Evolutionary conservation across 2,329 filamentous ascomycete species (phyloP), one percentile per base, ranked within the genome.

Genomic region (Penicillium paneum): DNA sequence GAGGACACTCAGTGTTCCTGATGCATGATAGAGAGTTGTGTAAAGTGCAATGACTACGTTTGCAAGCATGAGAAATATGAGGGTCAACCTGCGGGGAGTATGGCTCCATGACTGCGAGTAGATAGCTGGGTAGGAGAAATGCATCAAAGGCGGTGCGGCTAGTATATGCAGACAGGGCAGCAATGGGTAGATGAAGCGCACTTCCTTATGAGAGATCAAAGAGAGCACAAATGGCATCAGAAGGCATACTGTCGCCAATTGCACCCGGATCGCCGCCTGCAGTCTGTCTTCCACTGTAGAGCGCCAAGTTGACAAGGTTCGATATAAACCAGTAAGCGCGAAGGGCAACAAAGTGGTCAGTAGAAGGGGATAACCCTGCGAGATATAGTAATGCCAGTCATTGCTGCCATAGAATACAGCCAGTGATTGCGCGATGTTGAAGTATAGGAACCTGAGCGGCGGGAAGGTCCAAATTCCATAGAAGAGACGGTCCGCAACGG

Each of bases 181-280:
- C 17, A 99, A 81, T 1, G 94, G 93, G 67, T 96, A 96, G 62
- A 97, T 89, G 77, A 99, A 99, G 66, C 94, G 90, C 64, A 96
- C 90, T 79, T 99, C 94, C 72, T 99, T 99, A 76, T 99, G 94
- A 1, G 91, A 86, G 62, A 97, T 89, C 43, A 89, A 68, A 1
- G 90, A 96, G 32, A 97, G 81, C 2, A 79, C 72, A 1, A 76
- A 69, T 10, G 89, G 75, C 54, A 87, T 88, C 29, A 83, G 72
- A 51, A 86, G 59, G 39, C 87, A 79, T 8, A 83, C 78, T 29
- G 79, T 78, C 10, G 84, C 79, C 8, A 92, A 75, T 34, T 81
- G 79, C 51, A 78, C 79, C 48, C 79, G 75, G 12, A 81, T 75
- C 52, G 77, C 56, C 24, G 59, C 54, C 36, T 62, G 61, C 58